Percentiles rank a stretch among this genome's conserved stretches.
Conservation (phyloP, 768 basidiomycete species). For the Rhizopogon vinicolor region DNA sequence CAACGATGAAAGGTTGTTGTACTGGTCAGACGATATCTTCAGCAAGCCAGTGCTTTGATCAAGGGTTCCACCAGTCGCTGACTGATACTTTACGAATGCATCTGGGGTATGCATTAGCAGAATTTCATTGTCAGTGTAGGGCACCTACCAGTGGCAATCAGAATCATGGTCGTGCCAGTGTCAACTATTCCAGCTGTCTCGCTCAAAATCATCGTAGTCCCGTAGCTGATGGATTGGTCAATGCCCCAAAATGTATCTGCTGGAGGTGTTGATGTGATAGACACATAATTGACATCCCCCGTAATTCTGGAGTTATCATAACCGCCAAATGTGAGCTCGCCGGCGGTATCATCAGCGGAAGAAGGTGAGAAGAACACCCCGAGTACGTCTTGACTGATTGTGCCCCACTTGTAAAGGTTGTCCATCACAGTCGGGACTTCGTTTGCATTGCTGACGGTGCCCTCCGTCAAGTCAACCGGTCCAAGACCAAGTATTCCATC, state of each 20-base stretch:
- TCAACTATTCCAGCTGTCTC: slow-evolving; percentile 30
- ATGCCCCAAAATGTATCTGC: slow-evolving; percentile 31
- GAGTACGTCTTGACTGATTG: slow-evolving; percentile 22
- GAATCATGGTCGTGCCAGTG: slow-evolving; percentile 31
- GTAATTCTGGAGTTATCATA: background rate
- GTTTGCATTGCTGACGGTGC: slow-evolving; percentile 7
- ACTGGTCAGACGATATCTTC: slow-evolving; percentile 2
- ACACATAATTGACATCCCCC: background rate
- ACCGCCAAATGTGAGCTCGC: background rate
- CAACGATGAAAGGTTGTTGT: background rate
- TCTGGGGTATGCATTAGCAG: background rate
- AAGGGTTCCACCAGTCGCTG: slow-evolving; percentile 3
- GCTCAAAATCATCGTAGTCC: slow-evolving; percentile 16
- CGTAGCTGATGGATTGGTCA: slow-evolving; percentile 25
- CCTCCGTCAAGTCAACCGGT: slow-evolving; percentile 20
- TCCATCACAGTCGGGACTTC: slow-evolving; percentile 26
- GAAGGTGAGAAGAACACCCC: slow-evolving; percentile 28
- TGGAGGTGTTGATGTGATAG: slow-evolving; percentile 25
- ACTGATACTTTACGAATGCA: slow-evolving; percentile 8
- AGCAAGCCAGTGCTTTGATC: slow-evolving; percentile 13
- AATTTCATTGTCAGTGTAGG: background rate
- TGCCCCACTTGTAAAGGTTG: slow-evolving; percentile 22
- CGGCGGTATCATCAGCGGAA: slow-evolving; percentile 10
- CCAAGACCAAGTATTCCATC: too few species aligned
- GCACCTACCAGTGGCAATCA: slow-evolving; percentile 7